Base-by-base conservation (phyloP, 2,329 filamentous ascomycete species). In the Bipolaris cookei region DNA sequence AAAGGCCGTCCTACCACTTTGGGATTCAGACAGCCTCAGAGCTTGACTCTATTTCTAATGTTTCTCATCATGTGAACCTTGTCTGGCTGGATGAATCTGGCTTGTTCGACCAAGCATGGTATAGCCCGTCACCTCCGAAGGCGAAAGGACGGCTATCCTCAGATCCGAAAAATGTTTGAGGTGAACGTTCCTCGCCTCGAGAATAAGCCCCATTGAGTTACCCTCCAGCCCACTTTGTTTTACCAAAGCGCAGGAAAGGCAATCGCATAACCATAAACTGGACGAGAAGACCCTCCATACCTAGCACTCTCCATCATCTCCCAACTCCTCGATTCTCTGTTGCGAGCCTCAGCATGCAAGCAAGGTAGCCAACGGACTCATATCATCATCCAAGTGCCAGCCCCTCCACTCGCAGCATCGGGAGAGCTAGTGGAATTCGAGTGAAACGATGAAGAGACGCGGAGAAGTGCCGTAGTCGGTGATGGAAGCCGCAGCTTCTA, bases 161-260 rank as follows among this genome's bases (percentile, higher is more conserved):
- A 77, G 76, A 80, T 79, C 78, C 78, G 72, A 76, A 77, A 77
- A 61, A 71, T 59, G 56, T 68, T 56, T 72, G 37, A 47, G 79
- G 82, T 73, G 66, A 77, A 82, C 83, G 85, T 90, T 90, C 90
- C 92, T 97, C 92, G 93, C 90, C 86, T 92, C 94, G 90, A 97
- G 92, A 97, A 97, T 98, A 92, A 97, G 94, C 94, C 94, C 94
- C 94, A 96, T 98, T 92, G 93, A 97, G 94, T 98, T 96, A 97
- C 91, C 84, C 80, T 77, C 32, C 75, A 73, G 30, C 48, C 45
- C 65, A 54, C 46, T 65, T 64, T 64, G 69, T 73, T 67, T 70
- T 62, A 65, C 69, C 76, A 80, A 75, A 71, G 57, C 25, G 67
- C 39, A 48, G 47, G 42, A 62, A 69, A 65, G 69, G 90, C 91